A percentile compares a stretch with the other conserved stretches of the same genome.
These are phyloP conservation scores for Scheffersomyces stambukii DNA, from an alignment of 1,139 yeast species.

Conservation along the genomic window DNA sequence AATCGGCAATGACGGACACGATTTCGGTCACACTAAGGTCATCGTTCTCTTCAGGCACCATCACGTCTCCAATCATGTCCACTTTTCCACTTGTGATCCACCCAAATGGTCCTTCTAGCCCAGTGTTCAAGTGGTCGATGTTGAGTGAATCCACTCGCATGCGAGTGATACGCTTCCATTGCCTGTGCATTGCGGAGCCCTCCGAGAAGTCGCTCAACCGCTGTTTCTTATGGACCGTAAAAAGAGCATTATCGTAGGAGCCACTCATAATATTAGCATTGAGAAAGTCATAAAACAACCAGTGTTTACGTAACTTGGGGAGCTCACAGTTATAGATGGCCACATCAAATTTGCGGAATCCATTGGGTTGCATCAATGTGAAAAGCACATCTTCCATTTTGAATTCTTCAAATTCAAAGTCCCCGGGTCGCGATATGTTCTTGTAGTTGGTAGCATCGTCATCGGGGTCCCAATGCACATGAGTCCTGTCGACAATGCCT, in stretches of 20 bases:
- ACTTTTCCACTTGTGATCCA: constrained; percentile 93
- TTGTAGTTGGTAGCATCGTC: constrained; percentile 82
- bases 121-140: constrained; percentile 85
- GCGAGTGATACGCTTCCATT: constrained; percentile 67
- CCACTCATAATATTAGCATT: constrained; percentile 88
- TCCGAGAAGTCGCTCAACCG: constrained; percentile 39
- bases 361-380: constrained; percentile 75
- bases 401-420: constrained; percentile 84
- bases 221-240: constrained; percentile 83
- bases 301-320: constrained; percentile 77
- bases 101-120: constrained; percentile 91
- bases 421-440: constrained; percentile 76
- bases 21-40: constrained; percentile 39
- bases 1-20: constrained; percentile 34
- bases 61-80: constrained; percentile 87
- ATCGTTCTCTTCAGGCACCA: constrained; percentile 64
- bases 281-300: constrained; percentile 84
- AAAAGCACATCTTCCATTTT: constrained; percentile 81
- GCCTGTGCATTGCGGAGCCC: constrained; percentile 8
- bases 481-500: constrained; percentile 88
- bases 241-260: constrained; percentile 85
- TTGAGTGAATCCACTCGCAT: constrained; percentile 79
- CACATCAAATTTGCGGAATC: constrained; percentile 78
- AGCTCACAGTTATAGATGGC: constrained; percentile 84
- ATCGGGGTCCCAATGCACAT: constrained; percentile 75